Conservation (phyloP, 2,329 filamentous ascomycete genomes). For the Canariomyces notabilis region DNA sequence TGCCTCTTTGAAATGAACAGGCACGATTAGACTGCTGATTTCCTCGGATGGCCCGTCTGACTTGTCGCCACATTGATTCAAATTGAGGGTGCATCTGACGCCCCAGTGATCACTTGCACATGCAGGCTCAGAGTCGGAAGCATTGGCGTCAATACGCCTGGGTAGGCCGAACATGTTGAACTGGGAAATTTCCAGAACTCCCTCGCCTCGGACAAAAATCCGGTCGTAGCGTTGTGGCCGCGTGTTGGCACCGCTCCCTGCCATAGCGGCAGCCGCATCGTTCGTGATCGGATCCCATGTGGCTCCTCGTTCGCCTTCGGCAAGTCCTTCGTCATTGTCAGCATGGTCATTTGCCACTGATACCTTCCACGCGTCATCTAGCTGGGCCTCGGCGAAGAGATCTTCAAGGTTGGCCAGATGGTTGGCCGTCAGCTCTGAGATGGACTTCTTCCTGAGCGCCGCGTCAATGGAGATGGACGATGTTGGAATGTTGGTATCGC, state of each 20-base stretch:
- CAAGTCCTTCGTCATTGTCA: constrained; percentile 31
- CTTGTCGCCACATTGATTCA: constrained; percentile 15
- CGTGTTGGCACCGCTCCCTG: constrained; percentile 42
- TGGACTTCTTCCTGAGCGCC: constrained; percentile 46
- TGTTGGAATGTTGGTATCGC: constrained; percentile 61
- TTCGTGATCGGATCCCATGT: constrained; percentile 60
- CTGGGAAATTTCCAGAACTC: constrained; percentile 33
- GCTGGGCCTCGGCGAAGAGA: constrained; percentile 39
- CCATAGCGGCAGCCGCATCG: constrained; percentile 46
- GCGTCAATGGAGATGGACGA: constrained; percentile 51
- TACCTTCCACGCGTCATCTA: constrained; percentile 50
- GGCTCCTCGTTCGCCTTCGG: constrained; percentile 57
- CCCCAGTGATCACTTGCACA: constrained; percentile 57
- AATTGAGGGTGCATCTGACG: constrained; percentile 40
- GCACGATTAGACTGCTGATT: constrained; percentile 26
- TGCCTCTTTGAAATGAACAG: constrained; percentile 32
- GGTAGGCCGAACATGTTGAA: constrained; percentile 57
- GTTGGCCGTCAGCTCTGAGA: constrained; percentile 45
- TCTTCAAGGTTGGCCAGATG: constrained; percentile 43
- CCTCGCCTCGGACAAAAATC: constrained; percentile 48
- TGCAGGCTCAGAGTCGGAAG: constrained; percentile 3
- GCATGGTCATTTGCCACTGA: constrained; percentile 35
- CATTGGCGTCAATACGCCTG: constrained; percentile 21
- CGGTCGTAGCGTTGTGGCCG: constrained; percentile 63
- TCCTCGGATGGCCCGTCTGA: constrained; percentile 14